Evolutionary conservation across 2,329 filamentous ascomycete species (phyloP), one percentile per base, ranked within the genome.

Genomic region (Penicillium digitatum): DNA sequence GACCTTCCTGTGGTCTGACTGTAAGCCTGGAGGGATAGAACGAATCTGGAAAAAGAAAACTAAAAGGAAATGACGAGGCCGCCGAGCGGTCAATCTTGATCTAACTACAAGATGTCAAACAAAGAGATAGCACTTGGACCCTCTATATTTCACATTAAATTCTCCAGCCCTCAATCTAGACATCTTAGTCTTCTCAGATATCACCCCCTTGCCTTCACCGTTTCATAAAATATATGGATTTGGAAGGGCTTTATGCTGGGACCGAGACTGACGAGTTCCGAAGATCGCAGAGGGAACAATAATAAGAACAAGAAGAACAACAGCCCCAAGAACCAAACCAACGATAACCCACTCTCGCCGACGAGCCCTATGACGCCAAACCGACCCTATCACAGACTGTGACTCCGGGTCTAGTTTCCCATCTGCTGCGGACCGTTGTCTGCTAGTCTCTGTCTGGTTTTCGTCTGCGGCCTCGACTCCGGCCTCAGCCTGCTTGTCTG

Each of bases 231-330:
- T 20, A 39, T 42, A 35, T 7, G 18, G 31, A 31, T 27, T 26
- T 4, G 22, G 10, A 26, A 34, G 32, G 6, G 22, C 14, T 12
- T n/a, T 34, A 38, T 39, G n/a, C 40, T 55, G 47, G 11, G 47
- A 24, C 26, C 29, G 45, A 14, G 47, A 37, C n/a, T 51, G 26
- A 10, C 52, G 47, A 14, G 32, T 51, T 10, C 52, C 52, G 20
- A 45, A 55, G 10, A 55, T 55, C 5, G 12, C 52, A 18, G 52
- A 51, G 26, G 52, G 52, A 22, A 55, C 52, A 46, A 55, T 55
- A 5, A 55, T 51, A 26, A 55, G 40, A 40, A 51, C 40, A n/a
- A 55, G 40, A 32, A 54, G 18, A 34, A 55, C 27, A 24, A 55
- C 20, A 32, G 18, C 40, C 11, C 40, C 52, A 32, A 55, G 18